These are phyloP conservation scores for Cyanidioschyzon merolae DNA, from an alignment of 23 red algal species.

Conservation along the genomic window DNA sequence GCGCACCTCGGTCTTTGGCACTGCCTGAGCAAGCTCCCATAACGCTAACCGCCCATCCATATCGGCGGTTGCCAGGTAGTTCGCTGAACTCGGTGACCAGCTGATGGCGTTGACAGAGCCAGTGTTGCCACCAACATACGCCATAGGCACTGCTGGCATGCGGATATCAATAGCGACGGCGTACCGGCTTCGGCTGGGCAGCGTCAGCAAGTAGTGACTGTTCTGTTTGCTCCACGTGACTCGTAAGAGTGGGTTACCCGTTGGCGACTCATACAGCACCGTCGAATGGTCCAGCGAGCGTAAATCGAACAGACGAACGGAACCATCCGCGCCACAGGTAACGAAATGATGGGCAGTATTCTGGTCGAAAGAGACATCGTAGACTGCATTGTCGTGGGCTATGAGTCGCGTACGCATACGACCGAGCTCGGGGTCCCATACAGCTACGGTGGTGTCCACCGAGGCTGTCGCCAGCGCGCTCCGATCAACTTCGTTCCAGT, in stretches of 20 bases:
- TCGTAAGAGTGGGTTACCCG: constrained; percentile 67
- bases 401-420: constrained; percentile 82
- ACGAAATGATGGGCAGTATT: constrained; percentile 68
- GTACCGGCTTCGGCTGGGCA: constrained; percentile 39
- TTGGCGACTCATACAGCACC: constrained; percentile 71
- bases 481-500: constrained; percentile 81
- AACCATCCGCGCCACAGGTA: constrained; percentile 84
- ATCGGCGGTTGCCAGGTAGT: constrained; percentile 49
- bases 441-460: constrained; percentile 88
- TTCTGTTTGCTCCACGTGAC: constrained; percentile 74
- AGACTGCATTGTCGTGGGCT: constrained; percentile 93
- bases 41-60: constrained; percentile 55
- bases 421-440: constrained; percentile 80
- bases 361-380: constrained; percentile 87
- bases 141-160: constrained; percentile 64
- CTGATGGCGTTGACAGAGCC: constrained; percentile 55
- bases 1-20: neutral
- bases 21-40: constrained; percentile 54
- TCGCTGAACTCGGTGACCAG: constrained; percentile 71
- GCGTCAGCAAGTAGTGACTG: constrained; percentile 60
- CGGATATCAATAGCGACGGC: constrained; percentile 79
- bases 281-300: constrained; percentile 77
- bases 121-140: constrained; percentile 34
- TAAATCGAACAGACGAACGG: constrained; percentile 83
- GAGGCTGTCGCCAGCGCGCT: constrained; percentile 55